Evolutionary conservation across 768 basidiomycete species (phyloP).

Genomic region (Gloeopeniophorella convolvens): DNA sequence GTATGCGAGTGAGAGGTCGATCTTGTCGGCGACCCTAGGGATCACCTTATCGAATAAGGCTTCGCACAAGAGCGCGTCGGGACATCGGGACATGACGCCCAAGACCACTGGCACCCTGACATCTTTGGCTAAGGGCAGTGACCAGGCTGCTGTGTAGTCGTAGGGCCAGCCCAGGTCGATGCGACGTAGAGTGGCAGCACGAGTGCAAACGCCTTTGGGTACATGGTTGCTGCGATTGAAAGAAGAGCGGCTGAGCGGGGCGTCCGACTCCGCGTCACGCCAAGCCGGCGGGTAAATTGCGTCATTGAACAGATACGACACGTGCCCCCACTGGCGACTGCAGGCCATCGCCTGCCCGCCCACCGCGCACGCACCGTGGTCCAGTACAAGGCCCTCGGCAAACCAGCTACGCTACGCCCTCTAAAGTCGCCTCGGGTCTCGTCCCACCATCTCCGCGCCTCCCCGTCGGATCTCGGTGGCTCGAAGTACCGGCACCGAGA

Average conservation of each 20-base stretch:
- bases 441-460: constrained; percentile 54
- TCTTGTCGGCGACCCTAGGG: constrained; percentile 50
- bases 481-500: constrained; percentile 75
- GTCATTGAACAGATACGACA: constrained; percentile 10
- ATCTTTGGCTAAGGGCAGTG: constrained; percentile 3
- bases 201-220: background rate
- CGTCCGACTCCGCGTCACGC: too few species aligned
- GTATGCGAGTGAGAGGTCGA: constrained; percentile 65
- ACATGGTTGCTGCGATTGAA: background rate
- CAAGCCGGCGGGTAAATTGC: too few species aligned
- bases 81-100: constrained; percentile 68
- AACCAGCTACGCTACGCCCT: too few species aligned
- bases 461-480: constrained; percentile 53
- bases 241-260: too few species aligned
- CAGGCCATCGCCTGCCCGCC: too few species aligned
- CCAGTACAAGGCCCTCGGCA: too few species aligned
- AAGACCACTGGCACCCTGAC: constrained; percentile 45
- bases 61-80: constrained; percentile 82
- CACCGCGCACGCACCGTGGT: too few species aligned
- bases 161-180: background rate
- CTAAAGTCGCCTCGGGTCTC: constrained; percentile 24
- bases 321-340: too few species aligned
- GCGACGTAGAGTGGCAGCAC: background rate
- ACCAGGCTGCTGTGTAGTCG: constrained; percentile 10
- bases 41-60: constrained; percentile 68